Conservation (phyloP, 2,329 filamentous ascomycete genomes). For the Emericellopsis cladophorae region DNA sequence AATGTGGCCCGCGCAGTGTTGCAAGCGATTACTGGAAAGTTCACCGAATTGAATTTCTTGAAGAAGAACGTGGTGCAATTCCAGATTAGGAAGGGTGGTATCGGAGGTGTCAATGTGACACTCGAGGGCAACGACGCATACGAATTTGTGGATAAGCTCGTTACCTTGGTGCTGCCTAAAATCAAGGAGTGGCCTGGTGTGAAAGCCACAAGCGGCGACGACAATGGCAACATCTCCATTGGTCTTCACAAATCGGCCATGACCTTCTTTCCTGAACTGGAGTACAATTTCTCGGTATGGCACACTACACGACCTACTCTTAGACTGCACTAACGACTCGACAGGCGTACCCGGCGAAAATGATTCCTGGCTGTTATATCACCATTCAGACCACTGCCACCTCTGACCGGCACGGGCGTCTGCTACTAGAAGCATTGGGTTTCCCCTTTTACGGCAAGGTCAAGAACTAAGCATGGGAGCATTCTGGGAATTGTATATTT, state of each 20-base stretch:
- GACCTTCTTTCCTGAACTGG: conserved; percentile 82
- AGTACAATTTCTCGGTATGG: conserved; percentile 85
- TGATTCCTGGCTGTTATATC: conserved; percentile 79
- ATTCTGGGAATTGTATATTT: neutral
- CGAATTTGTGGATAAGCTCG: conserved; percentile 80
- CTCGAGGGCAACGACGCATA: conserved; percentile 71
- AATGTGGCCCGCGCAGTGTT: conserved; percentile 75
- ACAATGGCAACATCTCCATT: conserved; percentile 74
- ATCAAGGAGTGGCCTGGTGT: conserved; percentile 92
- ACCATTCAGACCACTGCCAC: conserved; percentile 74
- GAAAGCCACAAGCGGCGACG: conserved; percentile 58
- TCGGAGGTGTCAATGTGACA: conserved; percentile 64
- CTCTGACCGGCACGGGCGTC: conserved; percentile 71
- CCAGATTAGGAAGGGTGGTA: conserved; percentile 57
- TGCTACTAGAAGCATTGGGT: conserved; percentile 42
- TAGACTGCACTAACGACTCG: conserved; percentile 5
- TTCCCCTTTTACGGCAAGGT: conserved; percentile 71
- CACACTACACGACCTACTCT: conserved; percentile 4
- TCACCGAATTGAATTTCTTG: conserved; percentile 56
- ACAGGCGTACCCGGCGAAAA: conserved; percentile 48
- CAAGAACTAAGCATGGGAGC: conserved; percentile 14
- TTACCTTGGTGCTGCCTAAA: conserved; percentile 82
- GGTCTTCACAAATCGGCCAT: conserved; percentile 67
- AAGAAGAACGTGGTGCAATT: conserved; percentile 64
- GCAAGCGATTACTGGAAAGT: conserved; percentile 73